These are phyloP conservation scores for Pleurotus salmoneostramineus DNA, from an alignment of 768 basidiomycete genomes.

Conservation along the genomic window DNA sequence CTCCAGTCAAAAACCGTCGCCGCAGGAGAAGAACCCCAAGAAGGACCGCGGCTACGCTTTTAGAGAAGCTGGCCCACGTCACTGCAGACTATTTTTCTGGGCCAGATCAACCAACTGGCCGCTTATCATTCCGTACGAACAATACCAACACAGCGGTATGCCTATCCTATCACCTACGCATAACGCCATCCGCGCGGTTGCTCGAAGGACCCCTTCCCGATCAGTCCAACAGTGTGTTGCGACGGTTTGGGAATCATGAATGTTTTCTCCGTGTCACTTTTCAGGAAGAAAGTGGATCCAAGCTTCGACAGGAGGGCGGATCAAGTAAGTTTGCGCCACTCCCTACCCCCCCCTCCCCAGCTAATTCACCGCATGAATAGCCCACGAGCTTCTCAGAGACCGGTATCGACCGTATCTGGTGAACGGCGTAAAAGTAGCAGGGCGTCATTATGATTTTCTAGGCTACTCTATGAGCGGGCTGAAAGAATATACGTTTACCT, in stretches of 20 bases:
- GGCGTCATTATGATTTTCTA: slow-evolving; percentile 40
- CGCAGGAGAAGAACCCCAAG: background rate
- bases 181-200: slow-evolving; percentile 34
- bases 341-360: too few relatives aligned
- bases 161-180: slow-evolving; percentile 30
- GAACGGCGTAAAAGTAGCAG: slow-evolving; percentile 33
- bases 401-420: slow-evolving; percentile 31
- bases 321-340: too few relatives aligned
- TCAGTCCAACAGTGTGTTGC: slow-evolving; percentile 15
- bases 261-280: slow-evolving; percentile 46
- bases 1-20: background rate
- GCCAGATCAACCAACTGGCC: slow-evolving; percentile 3
- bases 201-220: slow-evolving; percentile 32
- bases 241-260: slow-evolving; percentile 30
- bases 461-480: slow-evolving; percentile 54
- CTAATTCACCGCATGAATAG: background rate
- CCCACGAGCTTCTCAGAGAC: slow-evolving; percentile 22
- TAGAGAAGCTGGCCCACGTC: slow-evolving; percentile 9
- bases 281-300: slow-evolving; percentile 40
- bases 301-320: slow-evolving; percentile 25
- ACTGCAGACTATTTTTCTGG: slow-evolving; percentile 9
- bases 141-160: slow-evolving; percentile 8
- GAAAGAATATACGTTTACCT: slow-evolving; percentile 44
- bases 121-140: slow-evolving; percentile 5
- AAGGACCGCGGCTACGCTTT: slow-evolving; percentile 9